Evolutionary conservation across 495 filamentous ascomycete species (phyloP), one percentile per base, ranked within the genome.

Genomic region (Darksidea phi): DNA sequence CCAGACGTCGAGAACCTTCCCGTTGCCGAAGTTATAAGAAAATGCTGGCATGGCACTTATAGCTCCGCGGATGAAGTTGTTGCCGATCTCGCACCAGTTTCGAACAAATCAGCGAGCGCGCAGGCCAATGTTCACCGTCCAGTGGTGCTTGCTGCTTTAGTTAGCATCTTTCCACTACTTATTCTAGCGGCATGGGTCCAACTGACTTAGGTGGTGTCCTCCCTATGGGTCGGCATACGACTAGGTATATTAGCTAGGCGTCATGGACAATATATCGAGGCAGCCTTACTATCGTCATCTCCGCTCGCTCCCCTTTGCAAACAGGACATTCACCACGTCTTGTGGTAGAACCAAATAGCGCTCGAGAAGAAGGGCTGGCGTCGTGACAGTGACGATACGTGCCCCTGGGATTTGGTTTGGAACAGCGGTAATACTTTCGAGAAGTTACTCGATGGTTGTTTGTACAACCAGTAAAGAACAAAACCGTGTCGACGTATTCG

Each of bases 11-110:
- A 13, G 41, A 43, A 4, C 13, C 41, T 43, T 43, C 41, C 41
- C 41, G 41, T 43, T 13, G 18, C 41, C 41, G 41, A 43, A 43
- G 15, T 43, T 13, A 43, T 43, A 4, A 43, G 15, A 43, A 43
- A 43, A 43, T 43, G 41, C 41, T 43, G 41, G 41, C 41, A 43
- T 43, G 18, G 41, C 41, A n/a, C 41, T 43, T 43, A 43, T 43
- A 15, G 5, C 5, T 43, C 41, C 15, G 41, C 41, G 15, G 41
- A 43, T 43, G 41, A 43, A 43, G 41, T 43, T 43, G 41, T 43
- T 43, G 41, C 41, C 41, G 41, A 43, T 13, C 41, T 43, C 41
- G 15, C 13, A 43, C 13, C 15, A 43, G 5, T 43, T 43, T 20
- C 5, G 41, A 43, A 4, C 41, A 43, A 43, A 43, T 20, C 41